Evolutionary conservation across 805 yeast genomes (phyloP), one percentile per base, ranked within the genome.

Genomic region (Brettanomyces nanus): DNA sequence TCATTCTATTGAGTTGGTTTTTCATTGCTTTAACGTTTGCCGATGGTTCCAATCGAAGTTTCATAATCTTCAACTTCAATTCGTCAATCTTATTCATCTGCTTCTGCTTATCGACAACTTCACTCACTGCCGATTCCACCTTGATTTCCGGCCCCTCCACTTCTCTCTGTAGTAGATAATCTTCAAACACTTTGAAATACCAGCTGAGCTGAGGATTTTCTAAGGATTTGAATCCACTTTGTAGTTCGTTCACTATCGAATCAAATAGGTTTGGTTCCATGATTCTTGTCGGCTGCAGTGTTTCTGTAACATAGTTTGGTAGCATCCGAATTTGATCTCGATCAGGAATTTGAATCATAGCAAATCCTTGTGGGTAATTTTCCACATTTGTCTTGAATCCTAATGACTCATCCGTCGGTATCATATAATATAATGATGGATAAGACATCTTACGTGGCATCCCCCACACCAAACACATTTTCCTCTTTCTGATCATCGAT

Each of bases 381-480:
- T 28, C 31, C 11, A 31, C 33, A 6, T 35, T 37, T 15, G 50
- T 42, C 11, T 29, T 35, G 35, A 26, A 46, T 11, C 49, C 48
- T 4, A 47, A 28, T 2, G 45, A 25, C 14, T 43, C 25, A 32
- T 47, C 45, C 0, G 82, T 71, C 0, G 95, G 82, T 25, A 76
- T 62, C 40, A 87, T 47, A 2, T 80, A 74, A 49, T 69, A 77
- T 31, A 83, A 43, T 3, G 60, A 43, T 0, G 95, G 92, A 25
- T 67, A 53, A 0, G 84, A 55, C 35, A 68, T 68, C 32, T 56
- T 61, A 40, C 78, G 71, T 5, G 68, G 48, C 48, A 77, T 74
- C 1, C 94, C 90, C 77, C 86, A 85, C 4, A 83, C 71, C 6
- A 90, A 59, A 0, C 84, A 92, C 48, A 71, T 76, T 48, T 72